Evolutionary conservation across 345 rosid genomes (phyloP).

Genomic region (Luvunga scandens): DNA sequence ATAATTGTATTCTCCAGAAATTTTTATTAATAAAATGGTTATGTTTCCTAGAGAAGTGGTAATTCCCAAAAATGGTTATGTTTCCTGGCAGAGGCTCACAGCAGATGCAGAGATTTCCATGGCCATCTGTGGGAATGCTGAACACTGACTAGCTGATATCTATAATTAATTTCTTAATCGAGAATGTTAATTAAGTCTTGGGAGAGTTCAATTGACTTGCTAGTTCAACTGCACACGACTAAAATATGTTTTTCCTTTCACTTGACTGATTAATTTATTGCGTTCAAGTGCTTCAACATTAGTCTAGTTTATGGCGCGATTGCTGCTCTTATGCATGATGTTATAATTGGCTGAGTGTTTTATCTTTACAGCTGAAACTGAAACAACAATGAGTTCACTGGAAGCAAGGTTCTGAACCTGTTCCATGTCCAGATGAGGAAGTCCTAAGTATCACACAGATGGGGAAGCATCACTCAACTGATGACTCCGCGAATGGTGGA

Average conservation of each 20-base stretch:
- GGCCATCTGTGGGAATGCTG: background rate
- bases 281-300: background rate
- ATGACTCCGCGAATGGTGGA: constrained; percentile 22
- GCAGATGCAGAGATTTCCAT: background rate
- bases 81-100: background rate
- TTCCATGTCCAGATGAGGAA: constrained; percentile 17
- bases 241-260: background rate
- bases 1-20: background rate
- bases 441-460: constrained; percentile 23
- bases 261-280: background rate
- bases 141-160: background rate
- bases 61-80: background rate
- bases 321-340: constrained; percentile 13
- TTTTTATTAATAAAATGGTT: background rate
- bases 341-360: background rate
- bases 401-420: background rate
- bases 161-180: background rate
- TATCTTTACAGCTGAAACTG: background rate
- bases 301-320: constrained; percentile 9
- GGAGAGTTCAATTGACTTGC: background rate
- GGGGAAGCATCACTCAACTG: constrained; percentile 23
- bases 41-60: too few species aligned
- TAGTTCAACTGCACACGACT: background rate
- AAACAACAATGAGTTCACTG: background rate
- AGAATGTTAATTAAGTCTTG: background rate